Evolutionary conservation across 108 stramenopile genomes (phyloP), one percentile per base, ranked within the genome.

Genomic region (Pseudonitzschia multiseries): DNA sequence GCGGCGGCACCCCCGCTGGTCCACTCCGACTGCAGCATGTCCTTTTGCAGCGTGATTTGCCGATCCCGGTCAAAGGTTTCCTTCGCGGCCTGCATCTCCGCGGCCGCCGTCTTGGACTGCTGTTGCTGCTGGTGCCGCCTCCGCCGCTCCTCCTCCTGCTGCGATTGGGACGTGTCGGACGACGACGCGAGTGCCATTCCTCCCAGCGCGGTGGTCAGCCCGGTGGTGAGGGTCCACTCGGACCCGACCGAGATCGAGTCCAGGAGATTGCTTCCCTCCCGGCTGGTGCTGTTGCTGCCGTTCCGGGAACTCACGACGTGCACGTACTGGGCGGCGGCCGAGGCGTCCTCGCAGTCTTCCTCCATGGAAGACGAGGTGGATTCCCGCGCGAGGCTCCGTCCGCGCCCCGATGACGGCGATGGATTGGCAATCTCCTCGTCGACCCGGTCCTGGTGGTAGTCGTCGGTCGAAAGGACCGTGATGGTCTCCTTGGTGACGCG

Each of bases 51-150:
- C 4, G 77, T 65, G 33, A 78, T 65, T 22, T 66, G 56, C 28
- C 70, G 66, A 68, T 78, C 70, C 18, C 77, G 77, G 53, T 78
- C 77, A 68, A 78, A 78, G 43, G 71, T 78, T 61, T 78, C 77
- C 21, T 36, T 22, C 33, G 75, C 68, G 26, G 75, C 75, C 26
- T 28, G 41, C 32, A 43, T 60, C 50, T 59, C 67, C 9, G 68
- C 67, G 10, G 31, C 44, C 15, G n/a, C 33, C n/a, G 52, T 24
- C 18, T 24, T 50, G 36, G n/a, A n/a, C n/a, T n/a, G n/a, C n/a
- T n/a, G n/a, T n/a, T n/a, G n/a, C n/a, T n/a, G n/a, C n/a, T n/a
- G n/a, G n/a, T n/a, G n/a, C n/a, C n/a, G n/a, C n/a, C n/a, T n/a
- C n/a, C n/a, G n/a, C n/a, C n/a, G n/a, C n/a, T n/a, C n/a, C n/a